Evolutionary conservation across 148 eudicot genomes (phyloP).

Genomic region (Beta vulgaris): DNA sequence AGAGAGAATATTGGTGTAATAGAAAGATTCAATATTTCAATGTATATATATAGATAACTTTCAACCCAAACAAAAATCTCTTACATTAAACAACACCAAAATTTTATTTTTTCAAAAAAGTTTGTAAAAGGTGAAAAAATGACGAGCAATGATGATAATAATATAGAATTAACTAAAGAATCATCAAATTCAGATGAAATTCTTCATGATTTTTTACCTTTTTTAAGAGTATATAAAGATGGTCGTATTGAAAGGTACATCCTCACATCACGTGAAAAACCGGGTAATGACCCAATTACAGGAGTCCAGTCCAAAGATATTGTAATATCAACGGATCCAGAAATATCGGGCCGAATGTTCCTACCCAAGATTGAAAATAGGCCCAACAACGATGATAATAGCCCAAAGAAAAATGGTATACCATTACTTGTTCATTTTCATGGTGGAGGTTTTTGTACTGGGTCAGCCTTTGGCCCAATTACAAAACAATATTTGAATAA

Average conservation of each 20-base stretch:
- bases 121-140: too few relatives aligned
- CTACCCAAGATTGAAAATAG: constrained; percentile 25
- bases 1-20: background rate
- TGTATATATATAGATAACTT: background rate
- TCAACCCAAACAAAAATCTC: background rate
- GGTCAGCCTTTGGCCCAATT: constrained; percentile 31
- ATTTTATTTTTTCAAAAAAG: too few relatives aligned
- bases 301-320: constrained; percentile 39
- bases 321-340: constrained; percentile 13
- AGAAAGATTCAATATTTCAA: background rate
- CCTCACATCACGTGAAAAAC: constrained; percentile 16
- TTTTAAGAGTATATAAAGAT: constrained; percentile 30
- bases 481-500: constrained; percentile 17
- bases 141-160: background rate
- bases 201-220: constrained; percentile 31
- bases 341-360: constrained; percentile 40
- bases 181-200: constrained; percentile 1
- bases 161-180: background rate
- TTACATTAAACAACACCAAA: too few relatives aligned
- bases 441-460: constrained; percentile 52
- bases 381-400: background rate
- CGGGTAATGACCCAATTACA: constrained; percentile 17
- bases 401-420: constrained; percentile 15
- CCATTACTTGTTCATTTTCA: constrained; percentile 59
- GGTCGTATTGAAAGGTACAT: constrained; percentile 35